Evolutionary conservation across 768 basidiomycete species (phyloP).

Genomic region (Trametes cinnabarina): DNA sequence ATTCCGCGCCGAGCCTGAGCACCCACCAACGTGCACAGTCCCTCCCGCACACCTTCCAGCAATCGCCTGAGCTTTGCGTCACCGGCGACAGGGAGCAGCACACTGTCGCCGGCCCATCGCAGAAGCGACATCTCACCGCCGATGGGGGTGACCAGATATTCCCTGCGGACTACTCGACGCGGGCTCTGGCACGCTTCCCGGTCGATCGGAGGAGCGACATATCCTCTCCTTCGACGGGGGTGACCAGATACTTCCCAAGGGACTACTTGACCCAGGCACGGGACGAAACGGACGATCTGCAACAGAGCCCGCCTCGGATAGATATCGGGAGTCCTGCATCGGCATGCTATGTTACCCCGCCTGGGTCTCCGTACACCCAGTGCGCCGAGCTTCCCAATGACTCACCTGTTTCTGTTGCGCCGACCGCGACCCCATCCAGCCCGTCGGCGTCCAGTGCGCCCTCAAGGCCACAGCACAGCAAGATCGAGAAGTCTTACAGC

Average conservation of each 20-base stretch:
- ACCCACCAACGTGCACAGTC: neutral
- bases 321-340: too few relatives aligned
- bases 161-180: neutral
- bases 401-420: neutral
- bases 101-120: neutral
- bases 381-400: neutral
- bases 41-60: constrained; percentile 2
- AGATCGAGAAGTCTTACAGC: neutral
- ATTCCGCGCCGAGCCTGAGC: neutral
- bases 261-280: neutral
- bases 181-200: neutral
- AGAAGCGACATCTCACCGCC: constrained; percentile 5
- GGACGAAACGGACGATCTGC: neutral
- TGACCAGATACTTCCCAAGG: constrained; percentile 4
- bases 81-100: neutral
- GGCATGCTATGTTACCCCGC: too few relatives aligned
- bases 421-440: neutral
- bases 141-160: constrained; percentile 1
- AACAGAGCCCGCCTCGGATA: neutral
- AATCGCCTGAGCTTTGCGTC: neutral
- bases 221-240: constrained; percentile 3
- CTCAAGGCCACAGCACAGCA: neutral
- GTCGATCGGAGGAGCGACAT: constrained; percentile 3
- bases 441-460: too few relatives aligned
- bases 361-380: too few relatives aligned